These are phyloP conservation scores for Eustoma russellianum DNA, from an alignment of 257 asterid species.

Conservation along the genomic window DNA sequence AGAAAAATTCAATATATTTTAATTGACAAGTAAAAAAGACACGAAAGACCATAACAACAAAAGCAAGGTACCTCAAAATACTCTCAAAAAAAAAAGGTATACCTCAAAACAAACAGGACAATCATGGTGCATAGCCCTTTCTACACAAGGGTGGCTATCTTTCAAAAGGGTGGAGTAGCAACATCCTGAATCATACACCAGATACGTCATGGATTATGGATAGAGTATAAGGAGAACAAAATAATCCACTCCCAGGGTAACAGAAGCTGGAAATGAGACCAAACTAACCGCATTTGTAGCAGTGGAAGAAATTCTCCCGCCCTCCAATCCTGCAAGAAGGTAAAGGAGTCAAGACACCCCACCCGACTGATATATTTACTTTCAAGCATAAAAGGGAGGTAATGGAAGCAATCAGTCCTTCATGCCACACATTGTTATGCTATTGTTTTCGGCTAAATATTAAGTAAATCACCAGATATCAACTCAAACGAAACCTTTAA, in stretches of 20 bases:
- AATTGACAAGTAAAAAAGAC: background rate
- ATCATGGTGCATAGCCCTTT: conserved; percentile 94
- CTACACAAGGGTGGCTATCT: conserved; percentile 66
- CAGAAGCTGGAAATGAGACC: background rate
- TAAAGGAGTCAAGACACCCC: too few species aligned
- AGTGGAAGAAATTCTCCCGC: conserved; percentile 56
- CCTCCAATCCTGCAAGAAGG: conserved; percentile 56
- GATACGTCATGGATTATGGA: conserved; percentile 1
- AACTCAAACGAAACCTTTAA: too few species aligned
- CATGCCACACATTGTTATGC: too few species aligned
- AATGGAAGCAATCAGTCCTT: too few species aligned
- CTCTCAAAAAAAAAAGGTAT: background rate
- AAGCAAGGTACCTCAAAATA: too few species aligned
- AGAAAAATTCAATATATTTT: background rate
- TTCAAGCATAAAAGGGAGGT: too few species aligned
- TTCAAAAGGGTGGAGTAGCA: conserved; percentile 39
- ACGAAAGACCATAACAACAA: too few species aligned
- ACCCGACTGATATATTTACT: too few species aligned
- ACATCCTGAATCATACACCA: conserved; percentile 27
- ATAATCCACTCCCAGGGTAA: background rate
- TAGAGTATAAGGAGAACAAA: background rate
- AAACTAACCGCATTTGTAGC: conserved; percentile 53
- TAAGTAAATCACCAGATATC: too few species aligned
- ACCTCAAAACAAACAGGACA: conserved; percentile 95
- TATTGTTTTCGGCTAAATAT: too few species aligned